Evolutionary conservation across 2,329 filamentous ascomycete species (phyloP), one percentile per base, ranked within the genome.

Genomic region (Pyricularia pennisetigena): DNA sequence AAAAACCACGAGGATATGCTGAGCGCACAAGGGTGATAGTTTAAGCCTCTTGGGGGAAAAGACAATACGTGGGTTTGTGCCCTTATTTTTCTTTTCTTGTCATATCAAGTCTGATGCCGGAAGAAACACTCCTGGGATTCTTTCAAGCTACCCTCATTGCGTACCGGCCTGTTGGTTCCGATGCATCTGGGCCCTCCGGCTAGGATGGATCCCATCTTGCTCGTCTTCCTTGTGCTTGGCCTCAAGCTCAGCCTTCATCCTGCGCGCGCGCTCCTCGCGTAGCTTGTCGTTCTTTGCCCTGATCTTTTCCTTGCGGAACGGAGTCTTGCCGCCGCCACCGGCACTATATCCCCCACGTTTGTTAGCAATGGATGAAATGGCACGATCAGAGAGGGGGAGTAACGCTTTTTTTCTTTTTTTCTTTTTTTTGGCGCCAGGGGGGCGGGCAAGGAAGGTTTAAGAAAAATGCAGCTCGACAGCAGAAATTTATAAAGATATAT

Each of bases 221-320:
- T 70, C 76, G 69, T 76, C 73, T 68, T 72, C 70, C 41, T 74
- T 75, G 68, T 67, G 71, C 74, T 76, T 84, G n/a, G 72, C 72
- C 69, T 74, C 80, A 69, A 80, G 79, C 73, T 80, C 77, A 69
- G 75, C 75, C 72, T 82, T 78, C 35, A 83, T 81, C 49, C 84
- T 78, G 72, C 83, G 79, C 64, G 78, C 74, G 61, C 85, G 81
- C 78, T 86, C 83, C 74, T 91, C 92, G 72, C 92, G 86, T 66
- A 97, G 84, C 80, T 94, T 94, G 74, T 86, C 82, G 81, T 98
- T 97, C 86, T 97, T 97, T 69, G 85, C 85, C 74, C 86, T 84
- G 77, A 98, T 92, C 81, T 94, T 95, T 69, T 89, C 85, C 75
- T 86, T 87, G 71, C 94, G 85, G 68, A 83, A 80, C 71, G 88